A percentile compares a stretch with the other conserved stretches of the same genome.
These are phyloP conservation scores for Ophiosphaerella herpotricha DNA, from an alignment of 2,329 filamentous ascomycete species.

Conservation along the genomic window DNA sequence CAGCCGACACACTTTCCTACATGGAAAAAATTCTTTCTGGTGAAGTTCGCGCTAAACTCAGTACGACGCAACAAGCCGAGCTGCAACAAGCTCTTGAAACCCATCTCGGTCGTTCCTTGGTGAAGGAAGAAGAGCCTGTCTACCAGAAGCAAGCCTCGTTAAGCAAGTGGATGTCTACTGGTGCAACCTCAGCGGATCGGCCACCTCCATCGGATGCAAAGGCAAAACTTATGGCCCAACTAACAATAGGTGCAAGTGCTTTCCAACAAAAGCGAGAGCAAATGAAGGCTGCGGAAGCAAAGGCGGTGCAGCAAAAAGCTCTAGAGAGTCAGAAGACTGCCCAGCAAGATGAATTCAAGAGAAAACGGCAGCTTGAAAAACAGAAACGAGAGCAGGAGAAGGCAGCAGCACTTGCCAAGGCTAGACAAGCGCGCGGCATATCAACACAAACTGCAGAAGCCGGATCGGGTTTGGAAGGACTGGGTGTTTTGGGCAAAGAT, in stretches of 20 bases:
- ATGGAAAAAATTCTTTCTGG: slow-evolving; percentile 70
- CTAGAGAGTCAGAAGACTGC: slow-evolving; percentile 32
- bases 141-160: slow-evolving; percentile 49
- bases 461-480: slow-evolving; percentile 75
- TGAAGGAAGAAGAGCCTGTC: slow-evolving; percentile 38
- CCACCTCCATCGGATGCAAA: slow-evolving; percentile 25
- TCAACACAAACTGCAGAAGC: slow-evolving; percentile 68
- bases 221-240: slow-evolving; percentile 35
- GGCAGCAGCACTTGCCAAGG: slow-evolving; percentile 70
- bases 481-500: slow-evolving; percentile 78
- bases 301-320: slow-evolving; percentile 31
- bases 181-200: slow-evolving; percentile 8
- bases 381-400: slow-evolving; percentile 76
- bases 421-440: slow-evolving; percentile 62
- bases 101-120: slow-evolving; percentile 48
- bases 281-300: slow-evolving; percentile 24
- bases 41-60: slow-evolving; percentile 76
- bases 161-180: slow-evolving; percentile 47
- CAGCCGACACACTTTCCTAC: slow-evolving; percentile 61
- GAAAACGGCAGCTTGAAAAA: slow-evolving; percentile 74
- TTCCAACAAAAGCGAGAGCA: slow-evolving; percentile 37
- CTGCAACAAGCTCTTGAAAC: slow-evolving; percentile 66
- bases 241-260: slow-evolving; percentile 33
- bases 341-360: slow-evolving; percentile 62
- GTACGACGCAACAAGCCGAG: slow-evolving; percentile 81